A percentile compares a stretch with the other conserved stretches of the same genome.
Evolutionary conservation across 305 asterid genomes (phyloP).

Genomic region (Rubia peregrina): DNA sequence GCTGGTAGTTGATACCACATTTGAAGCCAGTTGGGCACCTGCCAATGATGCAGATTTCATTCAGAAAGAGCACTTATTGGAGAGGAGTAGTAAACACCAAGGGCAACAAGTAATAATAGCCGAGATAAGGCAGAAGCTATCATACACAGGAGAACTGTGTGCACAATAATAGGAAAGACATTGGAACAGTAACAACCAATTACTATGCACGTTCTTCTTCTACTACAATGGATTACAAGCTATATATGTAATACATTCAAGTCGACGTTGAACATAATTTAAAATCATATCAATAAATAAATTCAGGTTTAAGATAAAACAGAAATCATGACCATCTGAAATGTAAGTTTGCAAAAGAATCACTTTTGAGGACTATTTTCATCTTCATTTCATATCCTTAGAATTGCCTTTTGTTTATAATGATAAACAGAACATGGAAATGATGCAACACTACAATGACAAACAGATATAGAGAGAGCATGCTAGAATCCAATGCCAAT

Average conservation of each 20-base stretch:
- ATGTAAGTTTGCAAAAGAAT: background rate
- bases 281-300: no score
- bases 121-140: background rate
- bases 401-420: background rate
- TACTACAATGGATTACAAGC: slow-evolving; percentile 9
- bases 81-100: background rate
- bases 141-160: background rate
- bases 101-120: background rate
- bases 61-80: background rate
- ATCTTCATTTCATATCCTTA: background rate
- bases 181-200: no score
- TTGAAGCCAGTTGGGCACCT: slow-evolving; percentile 33
- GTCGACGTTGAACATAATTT: no score
- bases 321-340: background rate
- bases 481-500: background rate
- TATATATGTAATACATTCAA: background rate
- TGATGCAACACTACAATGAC: background rate
- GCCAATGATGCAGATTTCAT: background rate
- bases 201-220: background rate
- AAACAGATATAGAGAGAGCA: background rate
- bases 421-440: background rate
- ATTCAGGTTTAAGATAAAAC: background rate
- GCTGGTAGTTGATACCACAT: slow-evolving; percentile 29
- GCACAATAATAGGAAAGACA: no score
- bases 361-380: background rate